Conservation (phyloP, 1,284 basidiomycete species). For the Heterobasidion irregulare region DNA sequence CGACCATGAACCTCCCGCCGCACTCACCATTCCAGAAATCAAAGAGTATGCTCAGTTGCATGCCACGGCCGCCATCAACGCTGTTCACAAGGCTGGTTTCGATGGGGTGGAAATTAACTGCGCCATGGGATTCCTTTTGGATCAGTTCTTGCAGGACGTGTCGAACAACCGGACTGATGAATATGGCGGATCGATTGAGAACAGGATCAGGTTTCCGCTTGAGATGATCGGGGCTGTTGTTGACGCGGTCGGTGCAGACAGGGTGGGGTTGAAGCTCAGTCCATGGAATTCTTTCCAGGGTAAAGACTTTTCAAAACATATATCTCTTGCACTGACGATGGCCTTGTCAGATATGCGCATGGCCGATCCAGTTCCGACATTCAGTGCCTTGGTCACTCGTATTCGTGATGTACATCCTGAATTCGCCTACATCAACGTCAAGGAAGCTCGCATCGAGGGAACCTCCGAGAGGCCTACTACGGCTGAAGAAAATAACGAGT, state of each 20-base stretch:
- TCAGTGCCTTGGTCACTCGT: slow-evolving; percentile 1
- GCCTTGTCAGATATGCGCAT: slow-evolving; percentile 13
- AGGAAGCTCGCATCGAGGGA: slow-evolving; percentile 25
- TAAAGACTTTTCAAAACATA: background rate
- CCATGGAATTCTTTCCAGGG: slow-evolving; percentile 28
- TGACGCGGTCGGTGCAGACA: slow-evolving; percentile 17
- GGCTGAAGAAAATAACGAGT: slow-evolving; percentile 16
- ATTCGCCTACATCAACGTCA: slow-evolving; percentile 1
- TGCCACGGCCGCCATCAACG: slow-evolving; percentile 16
- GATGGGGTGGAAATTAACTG: slow-evolving; percentile 30
- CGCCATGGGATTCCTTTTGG: slow-evolving; percentile 32
- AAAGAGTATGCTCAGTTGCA: slow-evolving; percentile 16
- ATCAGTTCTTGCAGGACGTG: slow-evolving; percentile 29
- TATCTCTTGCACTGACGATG: background rate
- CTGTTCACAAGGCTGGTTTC: slow-evolving; percentile 19
- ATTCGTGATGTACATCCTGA: background rate
- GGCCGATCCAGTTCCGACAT: slow-evolving; percentile 5
- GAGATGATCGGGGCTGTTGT: slow-evolving; percentile 28
- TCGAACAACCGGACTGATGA: slow-evolving; percentile 49
- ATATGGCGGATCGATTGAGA: slow-evolving; percentile 52
- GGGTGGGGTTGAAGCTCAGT: slow-evolving; percentile 32
- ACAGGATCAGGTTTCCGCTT: slow-evolving; percentile 41
- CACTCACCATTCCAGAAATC: slow-evolving; percentile 19
- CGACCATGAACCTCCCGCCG: slow-evolving; percentile 16
- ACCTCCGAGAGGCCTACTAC: slow-evolving; percentile 1